Percentiles rank a stretch among this genome's conserved stretches.
Evolutionary conservation across 192 early-diverging fungal species (phyloP).

Genomic region (Coemansia javaensis): DNA sequence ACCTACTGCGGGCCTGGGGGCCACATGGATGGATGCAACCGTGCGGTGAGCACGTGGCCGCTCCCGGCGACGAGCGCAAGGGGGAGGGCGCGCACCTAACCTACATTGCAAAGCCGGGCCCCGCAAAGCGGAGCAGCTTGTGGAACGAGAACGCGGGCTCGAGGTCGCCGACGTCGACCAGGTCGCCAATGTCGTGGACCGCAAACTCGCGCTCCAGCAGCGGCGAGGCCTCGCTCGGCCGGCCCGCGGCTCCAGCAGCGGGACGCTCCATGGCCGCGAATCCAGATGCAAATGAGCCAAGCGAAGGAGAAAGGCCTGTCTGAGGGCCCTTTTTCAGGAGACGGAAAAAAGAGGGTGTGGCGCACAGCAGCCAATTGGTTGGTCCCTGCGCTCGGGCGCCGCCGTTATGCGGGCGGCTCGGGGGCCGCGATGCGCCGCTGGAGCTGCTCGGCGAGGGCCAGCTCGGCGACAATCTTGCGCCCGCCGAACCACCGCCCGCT

Average conservation of each 20-base stretch:
- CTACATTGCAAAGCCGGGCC: constrained; percentile 58
- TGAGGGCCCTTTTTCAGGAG: too few relatives aligned
- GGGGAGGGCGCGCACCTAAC: not conserved
- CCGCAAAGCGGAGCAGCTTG: constrained; percentile 61
- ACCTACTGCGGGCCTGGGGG: constrained; percentile 27
- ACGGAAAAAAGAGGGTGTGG: too few relatives aligned
- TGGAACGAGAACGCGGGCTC: constrained; percentile 53
- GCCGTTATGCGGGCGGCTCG: too few relatives aligned
- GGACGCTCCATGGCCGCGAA: too few relatives aligned
- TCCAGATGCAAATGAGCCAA: too few relatives aligned
- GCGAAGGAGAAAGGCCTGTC: too few relatives aligned
- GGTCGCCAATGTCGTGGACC: constrained; percentile 33
- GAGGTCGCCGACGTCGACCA: constrained; percentile 52
- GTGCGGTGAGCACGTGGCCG: too few relatives aligned
- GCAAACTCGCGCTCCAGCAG: constrained; percentile 35
- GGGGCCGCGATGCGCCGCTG: too few relatives aligned
- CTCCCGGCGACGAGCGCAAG: too few relatives aligned
- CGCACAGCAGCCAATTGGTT: too few relatives aligned
- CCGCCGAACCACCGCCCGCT: constrained; percentile 90
- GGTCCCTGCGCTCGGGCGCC: too few relatives aligned
- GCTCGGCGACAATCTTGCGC: constrained; percentile 50
- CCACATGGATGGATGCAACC: too few relatives aligned
- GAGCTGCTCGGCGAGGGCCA: not conserved
- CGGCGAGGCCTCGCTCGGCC: constrained; percentile 3
- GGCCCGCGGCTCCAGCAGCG: not conserved